A percentile compares a stretch with the other conserved stretches of the same genome.
Evolutionary conservation across 2,329 filamentous ascomycete species (phyloP).

Genomic region (Trichoderma cornu-damae): DNA sequence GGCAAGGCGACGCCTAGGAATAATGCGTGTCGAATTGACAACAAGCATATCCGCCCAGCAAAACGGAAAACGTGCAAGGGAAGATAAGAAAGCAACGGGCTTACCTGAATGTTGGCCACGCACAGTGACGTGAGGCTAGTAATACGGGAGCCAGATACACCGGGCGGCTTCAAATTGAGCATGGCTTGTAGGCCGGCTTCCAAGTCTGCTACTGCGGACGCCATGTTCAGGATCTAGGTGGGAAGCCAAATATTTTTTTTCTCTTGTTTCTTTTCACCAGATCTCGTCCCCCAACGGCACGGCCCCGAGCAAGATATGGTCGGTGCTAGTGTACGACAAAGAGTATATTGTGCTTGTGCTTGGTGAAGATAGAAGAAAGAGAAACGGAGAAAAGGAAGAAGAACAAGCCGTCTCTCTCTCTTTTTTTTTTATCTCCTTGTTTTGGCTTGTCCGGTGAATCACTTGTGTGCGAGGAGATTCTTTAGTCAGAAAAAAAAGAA

Average conservation of each 20-base stretch:
- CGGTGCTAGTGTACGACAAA: constrained; percentile 12
- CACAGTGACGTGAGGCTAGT: constrained; percentile 80
- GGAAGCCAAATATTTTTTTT: constrained; percentile 12
- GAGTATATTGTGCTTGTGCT: neutral
- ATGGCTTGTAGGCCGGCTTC: constrained; percentile 88
- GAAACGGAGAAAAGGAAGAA: no score
- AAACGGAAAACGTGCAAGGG: no score
- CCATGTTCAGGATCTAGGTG: constrained; percentile 55
- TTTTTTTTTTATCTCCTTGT: no score
- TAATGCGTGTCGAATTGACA: neutral
- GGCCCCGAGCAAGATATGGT: neutral
- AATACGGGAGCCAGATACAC: constrained; percentile 91
- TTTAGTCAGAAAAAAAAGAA: neutral
- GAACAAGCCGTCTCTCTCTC: constrained; percentile 3
- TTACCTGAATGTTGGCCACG: constrained; percentile 84
- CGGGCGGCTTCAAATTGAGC: constrained; percentile 84
- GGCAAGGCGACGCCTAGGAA: neutral
- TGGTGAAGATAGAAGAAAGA: constrained; percentile 2
- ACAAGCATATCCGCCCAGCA: neutral
- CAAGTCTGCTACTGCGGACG: constrained; percentile 83
- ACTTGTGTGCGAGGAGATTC: constrained; percentile 19
- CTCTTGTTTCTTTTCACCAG: neutral
- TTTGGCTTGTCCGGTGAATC: constrained; percentile 13
- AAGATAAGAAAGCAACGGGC: neutral
- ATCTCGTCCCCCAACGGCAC: constrained; percentile 6